phyloP scores from a whole-genome alignment of 1,139 yeast species.

The Candida albicans region DNA sequence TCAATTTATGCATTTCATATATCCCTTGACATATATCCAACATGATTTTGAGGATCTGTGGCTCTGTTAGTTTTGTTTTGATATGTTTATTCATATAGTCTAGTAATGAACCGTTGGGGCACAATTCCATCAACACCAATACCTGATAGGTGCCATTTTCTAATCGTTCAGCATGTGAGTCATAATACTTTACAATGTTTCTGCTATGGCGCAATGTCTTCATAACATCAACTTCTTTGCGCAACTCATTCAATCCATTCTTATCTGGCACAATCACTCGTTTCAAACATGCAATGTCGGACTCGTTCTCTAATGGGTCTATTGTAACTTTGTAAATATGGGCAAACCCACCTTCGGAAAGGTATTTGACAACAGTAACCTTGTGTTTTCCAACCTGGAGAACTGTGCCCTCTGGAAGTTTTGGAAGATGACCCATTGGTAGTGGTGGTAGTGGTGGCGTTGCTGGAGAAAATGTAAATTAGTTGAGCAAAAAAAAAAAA shows the following conservation, averaged over 20 bases:
- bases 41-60: slow-evolving; percentile 66
- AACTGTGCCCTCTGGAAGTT: slow-evolving; percentile 41
- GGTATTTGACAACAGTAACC: slow-evolving; percentile 36
- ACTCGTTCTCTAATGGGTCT: slow-evolving; percentile 36
- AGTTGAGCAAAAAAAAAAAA: background rate
- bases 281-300: slow-evolving; percentile 63
- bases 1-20: slow-evolving; percentile 67
- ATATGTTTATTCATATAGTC: slow-evolving; percentile 74
- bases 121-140: slow-evolving; percentile 72
- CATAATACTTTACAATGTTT: slow-evolving; percentile 67
- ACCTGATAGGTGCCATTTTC: slow-evolving; percentile 65
- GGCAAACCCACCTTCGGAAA: slow-evolving; percentile 53
- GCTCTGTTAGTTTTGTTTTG: slow-evolving; percentile 60
- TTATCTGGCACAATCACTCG: slow-evolving; percentile 75
- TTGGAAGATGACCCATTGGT: slow-evolving; percentile 33
- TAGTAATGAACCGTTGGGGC: slow-evolving; percentile 68
- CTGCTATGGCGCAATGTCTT: slow-evolving; percentile 57
- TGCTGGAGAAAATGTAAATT: background rate
- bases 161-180: slow-evolving; percentile 73
- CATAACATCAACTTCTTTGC: slow-evolving; percentile 84
- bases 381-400: slow-evolving; percentile 46
- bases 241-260: slow-evolving; percentile 57
- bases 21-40: slow-evolving; percentile 66
- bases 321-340: slow-evolving; percentile 60
- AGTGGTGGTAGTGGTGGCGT: background rate